phyloP scores from a whole-genome alignment of 192 early-diverging fungal species.

The Lunasporangiospora selenospora region DNA sequence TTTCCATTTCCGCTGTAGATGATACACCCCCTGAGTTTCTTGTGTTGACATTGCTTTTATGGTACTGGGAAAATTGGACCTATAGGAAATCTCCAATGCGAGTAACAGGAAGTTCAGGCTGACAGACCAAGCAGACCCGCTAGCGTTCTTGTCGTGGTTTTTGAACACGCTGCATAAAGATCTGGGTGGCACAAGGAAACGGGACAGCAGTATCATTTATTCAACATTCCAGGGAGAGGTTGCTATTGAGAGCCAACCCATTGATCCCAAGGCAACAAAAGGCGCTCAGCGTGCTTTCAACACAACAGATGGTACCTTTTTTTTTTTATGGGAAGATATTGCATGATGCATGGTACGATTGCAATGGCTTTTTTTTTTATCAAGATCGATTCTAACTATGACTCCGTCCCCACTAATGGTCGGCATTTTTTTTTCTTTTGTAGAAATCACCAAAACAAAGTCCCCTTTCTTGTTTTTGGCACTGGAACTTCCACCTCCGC shows the following conservation, averaged over 20 bases:
- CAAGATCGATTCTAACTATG: not conserved
- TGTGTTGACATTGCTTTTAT: not conserved
- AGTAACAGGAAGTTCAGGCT: conserved; percentile 82
- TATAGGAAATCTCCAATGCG: conserved; percentile 81
- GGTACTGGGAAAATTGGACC: too few species aligned
- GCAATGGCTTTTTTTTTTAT: conserved; percentile 19
- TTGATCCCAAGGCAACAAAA: conserved; percentile 53
- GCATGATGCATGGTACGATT: conserved; percentile 6
- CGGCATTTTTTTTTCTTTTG: conserved; percentile 7
- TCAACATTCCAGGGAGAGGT: conserved; percentile 88
- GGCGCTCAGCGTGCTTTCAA: conserved; percentile 48
- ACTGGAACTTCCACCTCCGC: conserved; percentile 89
- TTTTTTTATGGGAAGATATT: too few species aligned
- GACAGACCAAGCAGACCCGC: conserved; percentile 81
- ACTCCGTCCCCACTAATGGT: conserved; percentile 22
- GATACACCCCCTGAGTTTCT: not conserved
- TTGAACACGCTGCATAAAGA: conserved; percentile 89
- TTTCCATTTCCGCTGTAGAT: not conserved
- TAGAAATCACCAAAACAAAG: conserved; percentile 59
- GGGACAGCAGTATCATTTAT: conserved; percentile 80
- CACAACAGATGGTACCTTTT: conserved; percentile 57
- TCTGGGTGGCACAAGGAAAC: conserved; percentile 82
- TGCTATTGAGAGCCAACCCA: conserved; percentile 69
- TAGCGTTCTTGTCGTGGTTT: conserved; percentile 92
- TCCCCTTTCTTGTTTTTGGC: conserved; percentile 88